These are phyloP conservation scores for Starmerella roubikii DNA, from an alignment of 805 yeast genomes.

Conservation along the genomic window DNA sequence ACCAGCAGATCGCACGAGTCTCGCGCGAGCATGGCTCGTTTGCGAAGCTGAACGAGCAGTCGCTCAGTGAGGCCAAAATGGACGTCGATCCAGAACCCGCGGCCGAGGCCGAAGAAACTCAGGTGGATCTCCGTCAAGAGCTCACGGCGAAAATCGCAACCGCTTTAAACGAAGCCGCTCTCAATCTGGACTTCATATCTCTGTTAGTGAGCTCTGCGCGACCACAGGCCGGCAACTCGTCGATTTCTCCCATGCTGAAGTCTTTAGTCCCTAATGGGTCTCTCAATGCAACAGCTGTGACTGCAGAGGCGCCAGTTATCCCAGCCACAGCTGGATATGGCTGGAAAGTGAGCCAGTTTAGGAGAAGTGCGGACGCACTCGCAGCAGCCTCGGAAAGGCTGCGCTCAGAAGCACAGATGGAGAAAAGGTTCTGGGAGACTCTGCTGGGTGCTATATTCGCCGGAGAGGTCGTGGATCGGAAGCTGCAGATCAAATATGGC, in stretches of 20 bases:
- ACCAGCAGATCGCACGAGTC: conserved; percentile 41
- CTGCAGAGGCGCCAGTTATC: conserved; percentile 8
- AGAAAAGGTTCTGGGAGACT: conserved; percentile 55
- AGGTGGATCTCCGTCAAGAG: conserved; percentile 19
- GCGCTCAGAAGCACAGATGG: conserved; percentile 42
- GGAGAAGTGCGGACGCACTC: conserved; percentile 40
- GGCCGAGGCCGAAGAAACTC: background rate
- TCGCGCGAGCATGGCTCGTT: conserved; percentile 49
- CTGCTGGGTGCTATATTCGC: conserved; percentile 26
- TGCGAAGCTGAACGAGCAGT: conserved; percentile 42
- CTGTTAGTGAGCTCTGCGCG: conserved; percentile 63
- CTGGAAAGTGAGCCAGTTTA: conserved; percentile 69
- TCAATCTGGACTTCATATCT: conserved; percentile 78
- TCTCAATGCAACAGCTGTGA: conserved; percentile 25
- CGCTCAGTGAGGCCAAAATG: conserved; percentile 22
- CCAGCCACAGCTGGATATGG: conserved; percentile 34
- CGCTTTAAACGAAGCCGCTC: conserved; percentile 79
- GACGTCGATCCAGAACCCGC: conserved; percentile 18
- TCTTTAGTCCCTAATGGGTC: conserved; percentile 19
- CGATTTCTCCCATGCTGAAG: conserved; percentile 40
- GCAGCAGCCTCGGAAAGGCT: conserved; percentile 39
- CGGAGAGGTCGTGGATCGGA: conserved; percentile 55
- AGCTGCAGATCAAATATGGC: conserved; percentile 74
- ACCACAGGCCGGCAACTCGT: conserved; percentile 74
- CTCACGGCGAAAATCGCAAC: conserved; percentile 26